Evolutionary conservation across 2,329 filamentous ascomycete species (phyloP), one percentile per base, ranked within the genome.

Genomic region (Fusarium aywerte): DNA sequence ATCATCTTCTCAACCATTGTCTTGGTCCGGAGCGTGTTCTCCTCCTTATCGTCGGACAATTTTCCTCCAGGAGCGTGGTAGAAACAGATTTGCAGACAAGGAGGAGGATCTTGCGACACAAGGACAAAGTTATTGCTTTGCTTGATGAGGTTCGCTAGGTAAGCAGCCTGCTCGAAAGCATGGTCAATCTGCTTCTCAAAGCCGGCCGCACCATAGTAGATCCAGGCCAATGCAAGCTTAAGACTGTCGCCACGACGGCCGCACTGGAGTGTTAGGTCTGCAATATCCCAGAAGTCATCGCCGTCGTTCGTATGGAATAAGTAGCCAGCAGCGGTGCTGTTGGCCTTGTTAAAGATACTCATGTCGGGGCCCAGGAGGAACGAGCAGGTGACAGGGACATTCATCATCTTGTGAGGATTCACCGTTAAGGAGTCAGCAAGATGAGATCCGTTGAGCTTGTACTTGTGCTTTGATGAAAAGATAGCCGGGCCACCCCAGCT

Each of bases 381-480:
- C 0, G 91, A 94, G 80, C 94, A 98, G 0, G 94, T 97, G 38
- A 96, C 82, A 0, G 96, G 95, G 4, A 93, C 92, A 59, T 92
- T 92, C 75, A 98, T 86, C 96, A 98, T 98, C 81, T 98, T 98
- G 81, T 99, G 96, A 58, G 96, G 94, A 78, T 97, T 98, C 54
- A 97, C 87, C 3, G 93, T 92, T 36, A 98, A 82, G 15, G 89
- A 92, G 78, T 97, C 86, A 11, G 94, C 96, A 38, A 90, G 84
- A 42, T 93, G 84, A 3, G 86, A 82, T 15, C 95, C 95, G 2
- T 81, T 77, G 11, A 98, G 81, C 75, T 93, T 92, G 65, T 76
- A 74, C 43, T 81, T 81, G 40, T 91, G 89, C 58, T 80, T 80
- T n/a, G 83, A 73, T 1, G 89, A 91, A 80, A 98, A 97, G 67